Percentiles rank a stretch among this genome's conserved stretches.
Evolutionary conservation across 129 eudicot species (phyloP).

Genomic region (Gnaphalium uliginosum): DNA sequence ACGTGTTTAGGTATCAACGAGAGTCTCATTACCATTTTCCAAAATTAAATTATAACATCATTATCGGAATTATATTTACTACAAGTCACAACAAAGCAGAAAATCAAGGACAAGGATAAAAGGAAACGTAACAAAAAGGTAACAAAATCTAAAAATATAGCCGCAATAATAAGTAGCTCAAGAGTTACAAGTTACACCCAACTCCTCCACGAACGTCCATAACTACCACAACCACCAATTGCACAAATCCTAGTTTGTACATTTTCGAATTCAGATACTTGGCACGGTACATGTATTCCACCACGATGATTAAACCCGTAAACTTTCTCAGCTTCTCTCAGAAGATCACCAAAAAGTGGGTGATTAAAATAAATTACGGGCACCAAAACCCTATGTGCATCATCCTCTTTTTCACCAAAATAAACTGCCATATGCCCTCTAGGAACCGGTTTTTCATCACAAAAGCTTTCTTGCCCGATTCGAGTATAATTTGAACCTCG

Average conservation of each 20-base stretch:
- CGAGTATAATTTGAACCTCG: conserved; percentile 41
- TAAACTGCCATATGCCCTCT: conserved; percentile 86
- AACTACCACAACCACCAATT: conserved; percentile 37
- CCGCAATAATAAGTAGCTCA: not conserved
- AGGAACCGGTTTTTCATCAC: conserved; percentile 38
- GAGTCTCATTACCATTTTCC: too few relatives aligned
- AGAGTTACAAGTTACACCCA: conserved; percentile 19
- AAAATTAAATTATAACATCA: too few relatives aligned
- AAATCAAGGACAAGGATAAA: not conserved
- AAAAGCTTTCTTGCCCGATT: conserved; percentile 36
- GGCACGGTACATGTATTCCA: conserved; percentile 85
- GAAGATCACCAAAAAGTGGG: conserved; percentile 64
- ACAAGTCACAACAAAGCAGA: not conserved
- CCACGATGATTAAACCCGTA: conserved; percentile 81
- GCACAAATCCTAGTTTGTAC: conserved; percentile 61
- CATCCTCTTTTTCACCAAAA: conserved; percentile 65
- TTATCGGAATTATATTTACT: too few relatives aligned
- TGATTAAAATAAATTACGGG: conserved; percentile 80
- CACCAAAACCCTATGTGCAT: conserved; percentile 62
- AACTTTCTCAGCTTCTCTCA: conserved; percentile 75
- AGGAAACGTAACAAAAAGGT: not conserved
- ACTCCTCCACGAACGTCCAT: conserved; percentile 42
- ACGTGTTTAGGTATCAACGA: too few relatives aligned
- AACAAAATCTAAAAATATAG: not conserved
- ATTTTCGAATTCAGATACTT: conserved; percentile 64